These are phyloP conservation scores for Cadophora sp. DNA, from an alignment of 2,329 filamentous ascomycete species.

Conservation along the genomic window DNA sequence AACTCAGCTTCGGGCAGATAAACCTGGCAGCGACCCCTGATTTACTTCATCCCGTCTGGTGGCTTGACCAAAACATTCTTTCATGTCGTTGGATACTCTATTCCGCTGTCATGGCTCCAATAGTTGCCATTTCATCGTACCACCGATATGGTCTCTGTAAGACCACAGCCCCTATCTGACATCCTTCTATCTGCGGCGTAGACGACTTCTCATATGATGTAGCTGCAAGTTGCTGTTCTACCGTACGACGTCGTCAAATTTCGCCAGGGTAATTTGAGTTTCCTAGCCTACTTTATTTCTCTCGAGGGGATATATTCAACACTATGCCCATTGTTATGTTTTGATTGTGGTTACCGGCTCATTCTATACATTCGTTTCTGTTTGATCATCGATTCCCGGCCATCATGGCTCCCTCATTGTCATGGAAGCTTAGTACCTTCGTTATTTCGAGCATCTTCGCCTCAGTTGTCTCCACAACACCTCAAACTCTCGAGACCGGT, in stretches of 20 bases:
- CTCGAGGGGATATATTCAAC: conserved; percentile 10
- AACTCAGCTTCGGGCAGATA: background rate
- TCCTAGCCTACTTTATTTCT: background rate
- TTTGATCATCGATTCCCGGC: conserved; percentile 8
- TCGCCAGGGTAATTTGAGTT: background rate
- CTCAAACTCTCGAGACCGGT: background rate
- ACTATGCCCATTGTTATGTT: conserved; percentile 7
- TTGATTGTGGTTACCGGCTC: conserved; percentile 6
- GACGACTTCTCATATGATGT: background rate
- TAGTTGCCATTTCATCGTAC: background rate
- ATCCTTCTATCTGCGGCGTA: background rate
- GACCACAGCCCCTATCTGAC: background rate
- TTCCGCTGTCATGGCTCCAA: conserved; percentile 14
- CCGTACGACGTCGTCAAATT: background rate
- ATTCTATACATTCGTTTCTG: conserved; percentile 16
- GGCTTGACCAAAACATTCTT: background rate
- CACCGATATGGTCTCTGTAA: background rate
- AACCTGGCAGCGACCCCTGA: conserved; percentile 1
- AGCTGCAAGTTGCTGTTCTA: conserved; percentile 1
- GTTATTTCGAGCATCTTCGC: conserved; percentile 12
- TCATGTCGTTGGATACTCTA: conserved; percentile 2
- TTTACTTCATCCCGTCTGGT: background rate
- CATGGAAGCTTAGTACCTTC: conserved; percentile 18
- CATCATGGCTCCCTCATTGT: conserved; percentile 20
- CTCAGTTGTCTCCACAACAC: background rate